Base-by-base conservation (phyloP, 139 green algal genomes). In the Eudorina sp. region DNA sequence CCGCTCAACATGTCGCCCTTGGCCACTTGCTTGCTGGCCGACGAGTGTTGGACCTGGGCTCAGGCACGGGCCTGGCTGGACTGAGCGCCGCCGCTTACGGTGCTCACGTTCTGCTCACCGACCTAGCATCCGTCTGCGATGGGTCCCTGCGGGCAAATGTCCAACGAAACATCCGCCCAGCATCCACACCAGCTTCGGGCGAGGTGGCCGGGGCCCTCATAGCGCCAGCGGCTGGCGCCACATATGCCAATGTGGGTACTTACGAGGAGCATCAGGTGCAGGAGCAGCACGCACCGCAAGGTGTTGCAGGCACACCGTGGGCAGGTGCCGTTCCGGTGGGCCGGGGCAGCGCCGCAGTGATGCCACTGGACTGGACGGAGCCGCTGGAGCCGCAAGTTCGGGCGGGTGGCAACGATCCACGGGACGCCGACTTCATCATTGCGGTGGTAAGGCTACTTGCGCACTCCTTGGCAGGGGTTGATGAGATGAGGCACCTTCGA, bases 1-100 rank as follows among this genome's bases (percentile, higher is more conserved):
- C 27, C 62, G 62, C 68, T 25, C 34, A 31, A 48, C 7, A 21
- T 23, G 31, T 48, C 68, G 36, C 76, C 45, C 75, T 89, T 11
- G 34, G 73, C 18, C 34, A 2, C 23, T 43, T 85, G 62, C 40
- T 92, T 48, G 21, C 62, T 11, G 93, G 91, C 2, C 90, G 89
- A 43, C 46, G 87, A 1, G 90, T 95, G 51, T 31, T 95, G 38
- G 93, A 95, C 73, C 84, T 95, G 62, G 93, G 93, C 23, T 85
- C 81, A 40, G 93, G 93, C 53, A 93, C 82, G n/a, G 93, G 93
- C 1, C 88, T 95, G 40, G 88, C 90, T 9, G 93, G 93, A 4
- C 77, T 95, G 46, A 78, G 88, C 34, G 92, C 91, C 19, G 93
- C 93, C 7, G 92, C 93, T 0, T 64, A 89, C 19, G 93, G 93